A percentile compares a stretch with the other conserved stretches of the same genome.
Conservation (phyloP, 345 rosid species). For the Pistacia atlantica region DNA sequence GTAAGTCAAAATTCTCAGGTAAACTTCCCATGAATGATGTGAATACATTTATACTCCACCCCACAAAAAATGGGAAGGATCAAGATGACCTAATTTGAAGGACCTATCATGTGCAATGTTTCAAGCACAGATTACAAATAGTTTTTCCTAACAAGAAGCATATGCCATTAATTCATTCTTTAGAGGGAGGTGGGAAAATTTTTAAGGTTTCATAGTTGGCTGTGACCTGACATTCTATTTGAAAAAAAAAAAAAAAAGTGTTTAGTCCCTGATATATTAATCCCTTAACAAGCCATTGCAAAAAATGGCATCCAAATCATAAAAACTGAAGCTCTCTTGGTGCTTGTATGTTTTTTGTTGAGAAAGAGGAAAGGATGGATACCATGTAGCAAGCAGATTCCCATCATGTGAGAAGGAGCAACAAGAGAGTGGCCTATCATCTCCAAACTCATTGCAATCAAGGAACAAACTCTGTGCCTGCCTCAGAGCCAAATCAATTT, state of each 20-base stretch:
- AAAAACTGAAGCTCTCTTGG: neutral
- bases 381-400: conserved; percentile 88
- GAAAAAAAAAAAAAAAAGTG: neutral
- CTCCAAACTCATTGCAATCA: conserved; percentile 85
- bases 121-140: neutral
- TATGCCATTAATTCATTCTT: too few relatives aligned
- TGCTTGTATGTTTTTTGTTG: neutral
- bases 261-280: neutral
- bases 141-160: too few relatives aligned
- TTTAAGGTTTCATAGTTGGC: neutral
- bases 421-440: conserved; percentile 87
- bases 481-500: conserved; percentile 68
- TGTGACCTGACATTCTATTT: neutral
- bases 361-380: conserved; percentile 22
- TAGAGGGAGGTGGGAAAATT: too few relatives aligned
- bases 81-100: neutral
- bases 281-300: neutral
- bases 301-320: neutral
- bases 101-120: conserved; percentile 1
- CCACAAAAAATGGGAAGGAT: neutral
- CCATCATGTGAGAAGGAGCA: conserved; percentile 84
- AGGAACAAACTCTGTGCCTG: conserved; percentile 69
- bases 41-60: neutral
- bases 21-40: neutral
- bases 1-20: neutral